Conservation (phyloP, 108 stramenopile genomes). For the Skeletonema menzelii region DNA sequence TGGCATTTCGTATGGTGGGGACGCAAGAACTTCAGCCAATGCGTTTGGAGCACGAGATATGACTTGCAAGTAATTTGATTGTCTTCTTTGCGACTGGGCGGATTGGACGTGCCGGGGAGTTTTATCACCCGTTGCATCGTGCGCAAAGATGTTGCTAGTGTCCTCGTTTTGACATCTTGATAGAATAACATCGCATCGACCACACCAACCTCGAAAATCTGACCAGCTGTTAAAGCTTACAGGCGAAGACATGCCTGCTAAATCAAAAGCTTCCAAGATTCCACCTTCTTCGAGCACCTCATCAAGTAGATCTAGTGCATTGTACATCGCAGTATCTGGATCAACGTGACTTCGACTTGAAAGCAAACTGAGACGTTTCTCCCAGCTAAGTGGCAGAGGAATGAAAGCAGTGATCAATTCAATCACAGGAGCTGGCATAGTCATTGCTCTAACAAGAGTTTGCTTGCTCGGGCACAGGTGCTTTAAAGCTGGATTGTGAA, state of each 20-base stretch:
- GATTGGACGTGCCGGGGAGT: constrained; percentile 9
- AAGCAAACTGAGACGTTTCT: constrained; percentile 39
- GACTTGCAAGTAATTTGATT: constrained; percentile 28
- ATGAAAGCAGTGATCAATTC: constrained; percentile 32
- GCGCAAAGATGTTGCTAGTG: background rate
- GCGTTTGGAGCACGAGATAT: constrained; percentile 20
- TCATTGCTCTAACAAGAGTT: constrained; percentile 41
- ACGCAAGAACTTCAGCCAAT: constrained; percentile 11
- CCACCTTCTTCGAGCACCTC: constrained; percentile 63
- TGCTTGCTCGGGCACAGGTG: constrained; percentile 18
- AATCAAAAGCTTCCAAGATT: constrained; percentile 50
- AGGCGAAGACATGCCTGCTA: constrained; percentile 44
- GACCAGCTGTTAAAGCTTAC: constrained; percentile 46
- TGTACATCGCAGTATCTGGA: constrained; percentile 50
- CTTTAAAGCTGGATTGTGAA: background rate
- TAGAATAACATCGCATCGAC: constrained; percentile 28
- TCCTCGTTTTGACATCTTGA: constrained; percentile 4
- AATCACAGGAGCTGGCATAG: constrained; percentile 34
- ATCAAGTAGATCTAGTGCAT: constrained; percentile 60
- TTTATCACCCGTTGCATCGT: background rate
- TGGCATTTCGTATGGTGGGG: constrained; percentile 33
- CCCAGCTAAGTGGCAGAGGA: constrained; percentile 54
- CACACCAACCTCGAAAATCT: constrained; percentile 29
- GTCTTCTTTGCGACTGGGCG: constrained; percentile 18
- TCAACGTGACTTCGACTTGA: constrained; percentile 41